Evolutionary conservation across 169 alveolate species (phyloP).

Genomic region (Theileria parva): DNA sequence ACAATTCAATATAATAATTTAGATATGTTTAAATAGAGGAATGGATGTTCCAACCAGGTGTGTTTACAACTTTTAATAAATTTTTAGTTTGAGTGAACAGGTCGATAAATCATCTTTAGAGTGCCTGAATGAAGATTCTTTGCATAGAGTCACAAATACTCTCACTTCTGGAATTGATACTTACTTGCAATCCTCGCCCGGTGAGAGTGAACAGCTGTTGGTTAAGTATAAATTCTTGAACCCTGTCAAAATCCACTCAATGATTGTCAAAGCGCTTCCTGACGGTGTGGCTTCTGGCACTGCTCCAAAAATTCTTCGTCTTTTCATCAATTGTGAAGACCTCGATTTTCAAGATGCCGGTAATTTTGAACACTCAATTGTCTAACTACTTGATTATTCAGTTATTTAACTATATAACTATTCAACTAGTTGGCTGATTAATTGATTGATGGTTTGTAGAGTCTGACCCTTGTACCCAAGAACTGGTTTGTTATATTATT

Average conservation of each 20-base stretch:
- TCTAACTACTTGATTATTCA: too few species aligned
- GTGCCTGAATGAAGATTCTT: slow-evolving; percentile 31
- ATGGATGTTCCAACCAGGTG: slow-evolving; percentile 15
- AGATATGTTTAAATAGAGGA: not conserved
- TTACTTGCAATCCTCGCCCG: slow-evolving; percentile 21
- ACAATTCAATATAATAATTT: too few species aligned
- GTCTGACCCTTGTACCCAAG: slow-evolving; percentile 34
- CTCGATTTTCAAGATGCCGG: slow-evolving; percentile 42
- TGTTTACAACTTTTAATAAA: not conserved
- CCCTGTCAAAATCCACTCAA: slow-evolving; percentile 30
- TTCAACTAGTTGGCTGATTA: too few species aligned
- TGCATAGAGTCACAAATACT: slow-evolving; percentile 14
- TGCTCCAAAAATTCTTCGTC: slow-evolving; percentile 35
- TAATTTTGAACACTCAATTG: not conserved
- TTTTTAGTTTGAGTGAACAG: slow-evolving; percentile 20
- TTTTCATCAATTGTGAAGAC: slow-evolving; percentile 17
- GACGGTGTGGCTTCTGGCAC: slow-evolving; percentile 27
- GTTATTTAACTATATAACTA: too few species aligned
- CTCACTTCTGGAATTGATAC: slow-evolving; percentile 19
- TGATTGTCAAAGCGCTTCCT: slow-evolving; percentile 34
- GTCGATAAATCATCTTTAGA: slow-evolving; percentile 16
- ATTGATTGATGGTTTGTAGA: not conserved
- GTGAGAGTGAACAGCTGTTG: slow-evolving; percentile 31
- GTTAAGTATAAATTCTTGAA: slow-evolving; percentile 23
- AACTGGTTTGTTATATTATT: slow-evolving; percentile 15